These are phyloP conservation scores for Didymellaceae sp. DNA, from an alignment of 2,329 filamentous ascomycete species.

Conservation along the genomic window DNA sequence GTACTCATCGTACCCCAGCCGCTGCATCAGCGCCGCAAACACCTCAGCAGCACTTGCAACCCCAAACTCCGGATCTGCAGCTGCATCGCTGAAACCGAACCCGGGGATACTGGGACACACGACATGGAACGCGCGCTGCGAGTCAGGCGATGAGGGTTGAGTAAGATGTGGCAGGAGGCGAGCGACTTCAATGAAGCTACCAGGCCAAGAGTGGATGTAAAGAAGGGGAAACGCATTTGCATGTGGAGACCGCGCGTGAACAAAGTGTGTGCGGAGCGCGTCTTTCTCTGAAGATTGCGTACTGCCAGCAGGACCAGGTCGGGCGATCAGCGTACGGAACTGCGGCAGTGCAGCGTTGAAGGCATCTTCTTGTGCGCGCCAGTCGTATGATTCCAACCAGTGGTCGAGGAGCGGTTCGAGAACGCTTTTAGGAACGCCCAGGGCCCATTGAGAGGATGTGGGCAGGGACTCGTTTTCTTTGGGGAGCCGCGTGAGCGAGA, in stretches of 20 bases:
- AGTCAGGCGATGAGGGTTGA: slow-evolving; percentile 48
- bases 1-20: slow-evolving; percentile 65
- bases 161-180: slow-evolving; percentile 63
- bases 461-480: slow-evolving; percentile 1
- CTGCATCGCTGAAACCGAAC: slow-evolving; percentile 70
- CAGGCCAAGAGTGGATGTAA: slow-evolving; percentile 69
- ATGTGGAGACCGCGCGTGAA: slow-evolving; percentile 64
- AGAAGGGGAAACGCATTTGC: slow-evolving; percentile 66
- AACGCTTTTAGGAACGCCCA: slow-evolving; percentile 63
- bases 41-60: slow-evolving; percentile 62
- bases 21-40: slow-evolving; percentile 65
- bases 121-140: slow-evolving; percentile 63
- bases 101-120: slow-evolving; percentile 71
- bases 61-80: slow-evolving; percentile 59
- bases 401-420: slow-evolving; percentile 71
- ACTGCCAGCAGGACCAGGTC: slow-evolving; percentile 12
- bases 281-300: slow-evolving; percentile 1
- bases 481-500: slow-evolving; percentile 48
- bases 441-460: slow-evolving; percentile 53
- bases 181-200: slow-evolving; percentile 66
- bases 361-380: slow-evolving; percentile 64
- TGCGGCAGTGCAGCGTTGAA: slow-evolving; percentile 68
- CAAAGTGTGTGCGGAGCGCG: slow-evolving; percentile 66
- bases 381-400: slow-evolving; percentile 70
- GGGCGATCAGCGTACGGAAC: slow-evolving; percentile 64